Conservation (phyloP, 768 basidiomycete genomes). For the Lactarius hatsudake region DNA sequence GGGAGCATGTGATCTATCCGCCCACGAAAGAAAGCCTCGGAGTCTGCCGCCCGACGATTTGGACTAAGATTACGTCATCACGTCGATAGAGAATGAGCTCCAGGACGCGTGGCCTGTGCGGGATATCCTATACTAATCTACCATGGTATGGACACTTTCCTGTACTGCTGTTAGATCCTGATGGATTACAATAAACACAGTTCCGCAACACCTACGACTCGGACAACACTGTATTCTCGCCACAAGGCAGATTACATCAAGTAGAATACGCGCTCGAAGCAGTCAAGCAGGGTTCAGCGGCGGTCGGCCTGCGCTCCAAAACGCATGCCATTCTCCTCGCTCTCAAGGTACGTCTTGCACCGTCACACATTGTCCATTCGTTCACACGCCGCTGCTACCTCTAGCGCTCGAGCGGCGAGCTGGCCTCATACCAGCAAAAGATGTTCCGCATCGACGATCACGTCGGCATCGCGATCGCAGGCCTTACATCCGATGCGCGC, state of each 20-base stretch:
- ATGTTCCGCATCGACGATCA: conserved; percentile 99
- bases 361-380: background rate
- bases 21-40: no score
- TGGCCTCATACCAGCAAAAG: conserved; percentile 99
- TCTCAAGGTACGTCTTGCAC: conserved; percentile 65
- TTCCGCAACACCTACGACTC: conserved; percentile 98
- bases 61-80: no score
- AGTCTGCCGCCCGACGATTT: no score
- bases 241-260: conserved; percentile 94
- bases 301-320: conserved; percentile 92
- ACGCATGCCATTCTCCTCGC: conserved; percentile 92
- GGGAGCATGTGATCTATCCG: no score
- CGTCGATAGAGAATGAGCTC: no score
- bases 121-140: no score
- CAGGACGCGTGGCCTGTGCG: no score
- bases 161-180: background rate
- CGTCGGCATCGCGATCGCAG: conserved; percentile 98
- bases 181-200: conserved; percentile 37
- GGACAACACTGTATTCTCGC: conserved; percentile 96
- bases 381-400: background rate
- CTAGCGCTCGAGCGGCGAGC: conserved; percentile 94
- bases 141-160: conserved; percentile 5
- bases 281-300: conserved; percentile 99
- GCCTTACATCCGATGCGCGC: conserved; percentile 97
- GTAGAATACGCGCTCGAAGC: conserved; percentile 99